A percentile compares a stretch with the other conserved stretches of the same genome.
phyloP scores from a whole-genome alignment of 2,329 filamentous ascomycete genomes.

The Aureobasidium sp. region DNA sequence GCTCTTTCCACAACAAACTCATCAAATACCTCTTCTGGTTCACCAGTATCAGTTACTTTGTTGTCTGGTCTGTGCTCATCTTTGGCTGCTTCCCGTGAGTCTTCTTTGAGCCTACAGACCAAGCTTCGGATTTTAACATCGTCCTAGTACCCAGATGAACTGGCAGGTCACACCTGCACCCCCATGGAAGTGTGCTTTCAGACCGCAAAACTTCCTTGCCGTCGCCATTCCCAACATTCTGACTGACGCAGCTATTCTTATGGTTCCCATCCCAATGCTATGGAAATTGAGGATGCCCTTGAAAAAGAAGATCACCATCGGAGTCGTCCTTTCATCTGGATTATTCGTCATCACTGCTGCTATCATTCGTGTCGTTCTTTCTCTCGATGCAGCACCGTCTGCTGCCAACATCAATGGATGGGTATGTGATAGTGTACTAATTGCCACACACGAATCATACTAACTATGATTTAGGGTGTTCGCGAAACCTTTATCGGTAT shows the following conservation, averaged over 20 bases:
- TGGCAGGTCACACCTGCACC: slow-evolving; percentile 25
- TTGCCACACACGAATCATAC: background rate
- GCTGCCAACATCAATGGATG: slow-evolving; percentile 31
- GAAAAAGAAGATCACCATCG: slow-evolving; percentile 27
- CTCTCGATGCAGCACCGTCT: slow-evolving; percentile 23
- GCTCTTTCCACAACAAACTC: slow-evolving; percentile 24
- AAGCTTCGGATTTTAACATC: background rate
- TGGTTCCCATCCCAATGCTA: slow-evolving; percentile 29
- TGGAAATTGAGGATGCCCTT: slow-evolving; percentile 27
- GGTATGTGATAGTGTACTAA: slow-evolving; percentile 11
- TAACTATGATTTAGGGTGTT: slow-evolving; percentile 18
- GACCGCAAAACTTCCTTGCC: slow-evolving; percentile 25
- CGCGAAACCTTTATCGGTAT: slow-evolving; percentile 32
- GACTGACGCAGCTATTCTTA: slow-evolving; percentile 28
- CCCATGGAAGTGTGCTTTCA: slow-evolving; percentile 24
- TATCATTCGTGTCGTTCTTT: slow-evolving; percentile 28
- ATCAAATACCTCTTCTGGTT: slow-evolving; percentile 25
- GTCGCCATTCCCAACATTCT: slow-evolving; percentile 26
- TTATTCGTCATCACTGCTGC: slow-evolving; percentile 31
- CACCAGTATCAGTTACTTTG: slow-evolving; percentile 24
- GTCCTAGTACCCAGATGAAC: slow-evolving; percentile 19
- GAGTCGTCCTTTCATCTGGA: slow-evolving; percentile 28
- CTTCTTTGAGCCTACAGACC: too few species aligned
- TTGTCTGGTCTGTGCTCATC: slow-evolving; percentile 26
- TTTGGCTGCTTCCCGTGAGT: slow-evolving; percentile 22